These are phyloP conservation scores for Colletotrichum simmondsii DNA, from an alignment of 2,329 filamentous ascomycete species.

Conservation along the genomic window DNA sequence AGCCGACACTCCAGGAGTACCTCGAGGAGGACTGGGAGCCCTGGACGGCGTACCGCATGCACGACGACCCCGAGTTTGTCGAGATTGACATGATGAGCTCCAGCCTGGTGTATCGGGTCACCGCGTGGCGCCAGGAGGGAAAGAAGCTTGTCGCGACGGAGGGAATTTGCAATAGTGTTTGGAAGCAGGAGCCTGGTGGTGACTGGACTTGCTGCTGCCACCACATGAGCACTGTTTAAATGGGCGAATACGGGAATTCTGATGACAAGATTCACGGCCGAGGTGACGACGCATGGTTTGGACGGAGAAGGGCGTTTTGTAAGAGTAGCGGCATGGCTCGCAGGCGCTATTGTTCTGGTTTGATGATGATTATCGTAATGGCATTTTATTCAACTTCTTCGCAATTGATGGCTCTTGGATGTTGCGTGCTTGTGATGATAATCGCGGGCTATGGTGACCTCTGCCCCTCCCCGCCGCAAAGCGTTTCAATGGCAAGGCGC, in stretches of 20 bases:
- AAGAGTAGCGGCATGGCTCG: slow-evolving; percentile 20
- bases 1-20: slow-evolving; percentile 45
- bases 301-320: slow-evolving; percentile 17
- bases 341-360: neutral
- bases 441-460: too few relatives aligned
- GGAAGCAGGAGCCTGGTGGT: slow-evolving; percentile 45
- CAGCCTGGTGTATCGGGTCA: slow-evolving; percentile 45
- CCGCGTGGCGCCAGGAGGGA: slow-evolving; percentile 43
- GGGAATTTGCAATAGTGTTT: slow-evolving; percentile 47
- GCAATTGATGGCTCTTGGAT: too few relatives aligned
- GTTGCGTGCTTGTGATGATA: too few relatives aligned
- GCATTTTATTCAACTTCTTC: too few relatives aligned
- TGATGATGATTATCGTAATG: neutral
- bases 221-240: slow-evolving; percentile 41
- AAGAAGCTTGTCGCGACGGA: slow-evolving; percentile 46
- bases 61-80: slow-evolving; percentile 48
- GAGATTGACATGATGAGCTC: slow-evolving; percentile 51
- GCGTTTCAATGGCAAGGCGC: too few relatives aligned
- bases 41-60: slow-evolving; percentile 49
- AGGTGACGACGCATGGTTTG: neutral
- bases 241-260: accelerated
- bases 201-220: slow-evolving; percentile 48
- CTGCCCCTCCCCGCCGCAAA: too few relatives aligned
- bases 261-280: neutral
- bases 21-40: slow-evolving; percentile 47